Evolutionary conservation across 164 flowering plant genomes (phyloP), one percentile per base, ranked within the genome.

Genomic region (Magnolia kwangsiensis): DNA sequence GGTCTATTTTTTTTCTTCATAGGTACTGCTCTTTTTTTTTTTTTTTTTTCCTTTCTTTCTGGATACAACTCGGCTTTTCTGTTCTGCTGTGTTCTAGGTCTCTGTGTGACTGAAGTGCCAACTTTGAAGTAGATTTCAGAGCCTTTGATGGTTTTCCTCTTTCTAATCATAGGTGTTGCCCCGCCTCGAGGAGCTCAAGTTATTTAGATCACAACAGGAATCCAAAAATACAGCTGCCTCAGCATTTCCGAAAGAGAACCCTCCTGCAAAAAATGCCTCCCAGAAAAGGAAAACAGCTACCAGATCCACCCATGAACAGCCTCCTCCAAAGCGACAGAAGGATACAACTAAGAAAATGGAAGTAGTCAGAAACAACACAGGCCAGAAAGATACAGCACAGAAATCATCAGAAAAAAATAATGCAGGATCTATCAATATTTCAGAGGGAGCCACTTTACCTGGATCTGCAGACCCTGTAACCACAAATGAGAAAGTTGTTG

Each of bases 111-210:
- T 24, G 55, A 21, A 45, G 20, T 69, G 10, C 51, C 23, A 50
- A 50, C n/a, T 70, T 69, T 8, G 19, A 14, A 70, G 13, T 70
- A 31, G 18, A 70, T 21, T 19, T 49, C 7, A 50, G 10, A 50
- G 55, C 19, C 59, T 8, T 1, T 16, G 49, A n/a, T 24, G 37
- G 6, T 21, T 27, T 24, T 29, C n/a, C 49, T 73, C 9, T 50
- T 65, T 64, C 59, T 68, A 21, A 23, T 49, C 63, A 58, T 78
- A 93, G 99, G 97, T 94, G 74, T 81, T 87, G 24, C 97, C 96
- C 79, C 95, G 99, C 71, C 82, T 96, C 79, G 88, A 86, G 78
- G 97, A 94, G 84, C 88, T 94, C 58, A 85, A 80, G 75, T 74
- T 87, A 37, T 91, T 81, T 79, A 89, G 83, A 82, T 71, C 75